Base-by-base conservation (phyloP, 2,329 filamentous ascomycete genomes). In the Cladosporium sp. region DNA sequence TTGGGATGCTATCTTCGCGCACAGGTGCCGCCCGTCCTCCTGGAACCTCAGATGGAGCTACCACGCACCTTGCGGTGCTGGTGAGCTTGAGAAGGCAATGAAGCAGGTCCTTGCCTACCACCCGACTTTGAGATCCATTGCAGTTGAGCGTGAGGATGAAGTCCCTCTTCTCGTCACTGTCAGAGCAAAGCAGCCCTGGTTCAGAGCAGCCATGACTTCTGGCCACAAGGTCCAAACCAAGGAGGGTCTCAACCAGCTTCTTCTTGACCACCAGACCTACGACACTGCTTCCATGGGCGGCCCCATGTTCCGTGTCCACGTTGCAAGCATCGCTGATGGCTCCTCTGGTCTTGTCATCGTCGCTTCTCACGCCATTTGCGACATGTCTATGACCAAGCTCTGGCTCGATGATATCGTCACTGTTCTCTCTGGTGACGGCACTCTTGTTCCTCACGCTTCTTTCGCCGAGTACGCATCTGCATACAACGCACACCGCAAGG, bases 311-410 rank as follows among this genome's bases (percentile, higher is more conserved):
- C 58, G 63, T 35, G 67, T 70, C 20, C 67, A 69, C 52, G 44
- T 70, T 45, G 66, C 66, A n/a, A 62, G 59, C 12, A 60, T 70
- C 9, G 62, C 60, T 17, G 65, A 68, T 56, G 65, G 63, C 34
- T 64, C 62, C 13, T 68, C 67, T 17, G 68, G 68, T 28, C 57
- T 70, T 2, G 63, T 69, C 12, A 58, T 70, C 52, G 59, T 69
- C 17, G 66, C 61, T 17, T 70, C 68, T 1, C 68, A 70, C 56
- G 61, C 68, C 8, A 65, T 68, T 39, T 68, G 66, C 39, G 68
- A 70, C 53, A 68, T 68, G 65, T 68, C 64, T 60, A 69, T 69
- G 66, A 70, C 68, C 40, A 69, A 69, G 58, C 61, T 69, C 3
- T 70, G 68, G 68, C 60, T 69, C 13, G 68, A 70, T 45, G 68